Conservation (phyloP, 306 rosid species). For the Prunus dulcis region DNA sequence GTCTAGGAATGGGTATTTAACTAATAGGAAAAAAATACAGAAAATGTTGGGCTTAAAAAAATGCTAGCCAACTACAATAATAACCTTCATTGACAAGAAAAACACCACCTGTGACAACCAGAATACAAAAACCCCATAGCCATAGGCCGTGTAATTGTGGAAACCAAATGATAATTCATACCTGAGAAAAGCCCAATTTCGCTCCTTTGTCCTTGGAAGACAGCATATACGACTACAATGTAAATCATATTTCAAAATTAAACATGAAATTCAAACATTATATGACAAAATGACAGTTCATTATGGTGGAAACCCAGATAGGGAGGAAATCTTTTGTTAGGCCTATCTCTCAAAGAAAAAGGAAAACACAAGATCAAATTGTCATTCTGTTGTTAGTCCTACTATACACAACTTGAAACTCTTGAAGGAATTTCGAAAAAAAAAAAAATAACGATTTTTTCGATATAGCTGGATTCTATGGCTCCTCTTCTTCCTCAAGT, state of each 20-base stretch:
- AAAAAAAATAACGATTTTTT: not conserved
- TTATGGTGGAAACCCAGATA: not conserved
- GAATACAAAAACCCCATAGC: not conserved
- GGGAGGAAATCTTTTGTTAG: constrained; percentile 9
- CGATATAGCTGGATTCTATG: constrained; percentile 25
- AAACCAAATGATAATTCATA: not conserved
- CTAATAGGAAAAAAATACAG: too few species aligned
- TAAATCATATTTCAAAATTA: not conserved
- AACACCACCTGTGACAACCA: not conserved
- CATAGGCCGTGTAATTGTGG: not conserved
- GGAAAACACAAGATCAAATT: not conserved
- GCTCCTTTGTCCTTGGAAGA: not conserved
- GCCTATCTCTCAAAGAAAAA: constrained; percentile 7
- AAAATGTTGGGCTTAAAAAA: too few species aligned
- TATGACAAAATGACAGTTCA: not conserved
- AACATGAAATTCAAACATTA: not conserved
- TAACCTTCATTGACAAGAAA: not conserved
- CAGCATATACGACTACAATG: not conserved
- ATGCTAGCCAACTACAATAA: too few species aligned
- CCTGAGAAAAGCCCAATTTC: not conserved
- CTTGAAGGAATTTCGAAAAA: not conserved
- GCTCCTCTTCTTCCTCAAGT: constrained; percentile 26
- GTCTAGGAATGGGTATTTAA: too few species aligned
- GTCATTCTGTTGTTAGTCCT: constrained; percentile 54
- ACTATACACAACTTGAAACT: constrained; percentile 41